These are phyloP conservation scores for Calonectria hongkongensis DNA, from an alignment of 2,329 filamentous ascomycete genomes.

Conservation along the genomic window DNA sequence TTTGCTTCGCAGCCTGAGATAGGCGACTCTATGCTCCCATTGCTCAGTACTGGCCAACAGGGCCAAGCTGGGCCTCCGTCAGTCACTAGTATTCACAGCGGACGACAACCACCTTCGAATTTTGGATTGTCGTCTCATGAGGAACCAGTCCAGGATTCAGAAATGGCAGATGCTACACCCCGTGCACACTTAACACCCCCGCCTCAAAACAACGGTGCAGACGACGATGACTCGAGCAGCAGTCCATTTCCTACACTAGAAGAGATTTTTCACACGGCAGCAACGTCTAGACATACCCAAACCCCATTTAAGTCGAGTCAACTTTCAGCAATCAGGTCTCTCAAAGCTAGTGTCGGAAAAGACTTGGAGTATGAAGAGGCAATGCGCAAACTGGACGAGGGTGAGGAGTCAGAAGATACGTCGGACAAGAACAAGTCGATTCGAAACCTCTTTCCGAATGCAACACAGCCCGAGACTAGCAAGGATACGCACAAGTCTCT, in stretches of 20 bases:
- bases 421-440: constrained; percentile 52
- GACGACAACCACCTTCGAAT: constrained; percentile 69
- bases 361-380: constrained; percentile 66
- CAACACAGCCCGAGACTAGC: constrained; percentile 55
- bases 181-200: constrained; percentile 39
- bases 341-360: constrained; percentile 52
- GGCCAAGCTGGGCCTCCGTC: constrained; percentile 46
- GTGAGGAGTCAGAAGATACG: constrained; percentile 53
- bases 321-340: constrained; percentile 51
- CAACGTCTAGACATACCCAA: constrained; percentile 61
- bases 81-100: constrained; percentile 66
- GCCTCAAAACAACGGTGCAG: constrained; percentile 38
- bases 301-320: constrained; percentile 57
- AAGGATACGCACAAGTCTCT: constrained; percentile 26
- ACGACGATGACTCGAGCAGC: constrained; percentile 53
- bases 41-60: constrained; percentile 32
- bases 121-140: constrained; percentile 59
- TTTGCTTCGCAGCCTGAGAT: constrained; percentile 41
- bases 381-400: constrained; percentile 65
- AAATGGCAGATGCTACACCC: constrained; percentile 50
- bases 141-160: constrained; percentile 45
- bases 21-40: background rate
- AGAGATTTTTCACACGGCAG: constrained; percentile 65
- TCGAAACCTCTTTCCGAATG: constrained; percentile 58
- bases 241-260: constrained; percentile 60